Conservation (phyloP, 345 rosid species). For the Iberis pinnata region DNA sequence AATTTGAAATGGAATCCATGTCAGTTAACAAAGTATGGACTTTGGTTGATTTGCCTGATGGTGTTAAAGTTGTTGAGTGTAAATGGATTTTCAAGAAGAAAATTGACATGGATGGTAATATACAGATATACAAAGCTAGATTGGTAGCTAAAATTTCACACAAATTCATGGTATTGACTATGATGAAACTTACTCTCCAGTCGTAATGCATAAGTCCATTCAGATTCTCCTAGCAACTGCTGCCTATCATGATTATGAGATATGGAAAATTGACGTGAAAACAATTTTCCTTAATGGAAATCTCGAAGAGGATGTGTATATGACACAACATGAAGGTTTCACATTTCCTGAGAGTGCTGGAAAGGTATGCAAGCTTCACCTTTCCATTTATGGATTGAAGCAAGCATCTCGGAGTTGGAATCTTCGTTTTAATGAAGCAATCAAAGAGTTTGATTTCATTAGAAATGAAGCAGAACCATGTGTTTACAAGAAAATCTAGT, state of each 20-base stretch:
- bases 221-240: not conserved
- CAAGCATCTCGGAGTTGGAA: not conserved
- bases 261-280: not conserved
- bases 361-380: not conserved
- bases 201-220: not conserved
- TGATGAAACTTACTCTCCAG: not conserved
- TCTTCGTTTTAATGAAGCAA: not conserved
- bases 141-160: not conserved
- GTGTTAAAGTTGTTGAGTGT: not conserved
- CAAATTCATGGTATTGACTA: not conserved
- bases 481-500: no score
- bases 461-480: not conserved
- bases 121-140: not conserved
- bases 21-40: slow-evolving; percentile 18
- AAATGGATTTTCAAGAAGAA: not conserved
- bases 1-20: slow-evolving; percentile 23
- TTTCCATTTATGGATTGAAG: not conserved
- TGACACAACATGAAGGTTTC: not conserved
- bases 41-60: slow-evolving; percentile 3
- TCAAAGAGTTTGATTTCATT: not conserved
- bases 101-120: not conserved
- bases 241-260: not conserved
- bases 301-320: not conserved
- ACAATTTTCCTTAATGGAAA: not conserved
- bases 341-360: not conserved